These are phyloP conservation scores for Stygiomarasmius scandens DNA, from an alignment of 1,284 basidiomycete genomes.

Conservation along the genomic window DNA sequence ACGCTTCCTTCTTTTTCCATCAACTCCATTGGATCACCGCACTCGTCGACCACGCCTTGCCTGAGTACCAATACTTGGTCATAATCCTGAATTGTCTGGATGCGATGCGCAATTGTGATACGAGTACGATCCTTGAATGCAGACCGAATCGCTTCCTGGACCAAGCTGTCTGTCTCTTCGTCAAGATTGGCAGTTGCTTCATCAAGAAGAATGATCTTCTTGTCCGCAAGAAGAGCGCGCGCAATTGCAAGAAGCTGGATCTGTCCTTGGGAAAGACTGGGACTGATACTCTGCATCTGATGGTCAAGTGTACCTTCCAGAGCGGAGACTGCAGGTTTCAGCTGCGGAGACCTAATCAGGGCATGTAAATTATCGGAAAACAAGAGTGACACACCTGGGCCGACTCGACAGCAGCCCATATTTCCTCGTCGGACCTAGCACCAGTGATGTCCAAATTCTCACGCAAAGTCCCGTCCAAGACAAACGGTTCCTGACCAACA, in stretches of 20 bases:
- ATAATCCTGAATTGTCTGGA: conserved; percentile 3
- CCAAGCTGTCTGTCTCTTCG: neutral
- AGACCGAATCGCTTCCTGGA: neutral
- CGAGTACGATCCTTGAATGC: neutral
- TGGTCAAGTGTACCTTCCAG: neutral
- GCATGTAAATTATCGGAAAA: neutral
- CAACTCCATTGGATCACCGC: conserved; percentile 1
- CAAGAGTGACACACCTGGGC: conserved; percentile 27
- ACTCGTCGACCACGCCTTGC: neutral
- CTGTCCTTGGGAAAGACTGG: neutral
- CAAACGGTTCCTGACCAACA: conserved; percentile 1
- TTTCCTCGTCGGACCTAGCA: neutral
- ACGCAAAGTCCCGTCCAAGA: neutral
- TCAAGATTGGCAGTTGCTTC: conserved; percentile 6
- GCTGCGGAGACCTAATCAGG: neutral
- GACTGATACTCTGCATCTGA: conserved; percentile 2
- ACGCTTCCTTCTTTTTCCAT: neutral
- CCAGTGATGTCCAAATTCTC: conserved; percentile 1
- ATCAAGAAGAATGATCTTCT: neutral
- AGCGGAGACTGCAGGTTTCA: neutral
- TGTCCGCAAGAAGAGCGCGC: neutral
- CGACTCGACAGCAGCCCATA: conserved; percentile 1
- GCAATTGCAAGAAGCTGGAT: conserved; percentile 3
- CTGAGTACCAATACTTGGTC: conserved; percentile 5
- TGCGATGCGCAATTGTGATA: conserved; percentile 6